Evolutionary conservation across 2,329 filamentous ascomycete species (phyloP), one percentile per base, ranked within the genome.

Genomic region (Hypoxylon sp.): DNA sequence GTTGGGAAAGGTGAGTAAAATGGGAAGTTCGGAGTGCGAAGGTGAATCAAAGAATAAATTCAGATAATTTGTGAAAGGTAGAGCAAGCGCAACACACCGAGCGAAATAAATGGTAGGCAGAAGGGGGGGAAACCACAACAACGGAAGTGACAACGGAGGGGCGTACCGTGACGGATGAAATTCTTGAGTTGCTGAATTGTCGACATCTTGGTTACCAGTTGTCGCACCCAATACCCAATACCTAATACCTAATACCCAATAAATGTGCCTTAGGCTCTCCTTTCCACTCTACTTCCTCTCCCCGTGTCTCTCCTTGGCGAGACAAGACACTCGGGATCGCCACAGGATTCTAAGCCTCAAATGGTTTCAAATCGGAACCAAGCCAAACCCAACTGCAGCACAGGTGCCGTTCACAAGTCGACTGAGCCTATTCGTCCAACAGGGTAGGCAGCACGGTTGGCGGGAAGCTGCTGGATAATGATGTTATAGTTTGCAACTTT

Each of bases 141-240:
- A 56, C 55, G 39, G 55, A 55, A 43, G 53, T 27, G 39, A 19
- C 45, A 48, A 23, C 48, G 52, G 30, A 57, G 63, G 39, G 48
- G 51, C 83, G 61, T 82, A 89, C 87, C 95, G 85, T 97, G 95
- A 72, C 95, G 92, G 81, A 98, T 96, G 81, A 98, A 96, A 81
- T 97, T 97, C 83, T 98, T 97, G 75, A 97, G 88, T 78, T 96
- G 96, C 83, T 97, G 95, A 83, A 97, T 97, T 71, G 87, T 88
- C 75, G 87, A 89, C 87, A 89, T 89, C 45, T 72, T 54, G 52
- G 34, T 66, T 43, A 48, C 37, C 50, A 62, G 63, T 74, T 65
- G 74, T 75, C 71, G 75, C 74, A 75, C 72, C 54, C 27, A 63
- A 59, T 32, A 59, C 25, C n/a, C n/a, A 25, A n/a, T 30, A 45